Conservation (phyloP, 768 basidiomycete species). For the Russula earlei region DNA sequence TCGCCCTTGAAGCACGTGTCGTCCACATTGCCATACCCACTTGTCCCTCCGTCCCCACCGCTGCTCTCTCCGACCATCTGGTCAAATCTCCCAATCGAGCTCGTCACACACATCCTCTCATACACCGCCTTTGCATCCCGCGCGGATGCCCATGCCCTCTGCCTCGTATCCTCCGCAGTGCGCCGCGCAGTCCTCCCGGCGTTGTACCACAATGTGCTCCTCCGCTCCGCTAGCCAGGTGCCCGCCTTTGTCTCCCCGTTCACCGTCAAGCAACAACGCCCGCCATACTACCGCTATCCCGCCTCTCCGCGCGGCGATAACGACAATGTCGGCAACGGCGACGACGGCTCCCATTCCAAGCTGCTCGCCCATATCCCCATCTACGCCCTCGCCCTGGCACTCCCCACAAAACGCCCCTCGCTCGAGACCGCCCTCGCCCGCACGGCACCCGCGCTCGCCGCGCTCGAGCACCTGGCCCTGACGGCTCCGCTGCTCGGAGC, state of each 20-base stretch:
- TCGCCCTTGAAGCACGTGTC: slow-evolving; percentile 10
- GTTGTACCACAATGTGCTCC: slow-evolving; percentile 17
- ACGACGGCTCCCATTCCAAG: neutral
- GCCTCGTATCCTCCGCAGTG: slow-evolving; percentile 20
- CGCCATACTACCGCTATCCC: neutral
- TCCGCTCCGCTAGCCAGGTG: slow-evolving; percentile 18
- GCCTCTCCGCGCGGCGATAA: neutral
- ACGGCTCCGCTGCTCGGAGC: slow-evolving; percentile 19
- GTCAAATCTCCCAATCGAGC: slow-evolving; percentile 16
- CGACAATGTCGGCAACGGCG: neutral
- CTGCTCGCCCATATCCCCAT: slow-evolving; percentile 6
- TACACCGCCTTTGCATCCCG: slow-evolving; percentile 17
- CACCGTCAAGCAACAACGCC: neutral
- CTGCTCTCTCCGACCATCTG: slow-evolving; percentile 1
- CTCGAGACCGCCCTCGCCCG: slow-evolving; percentile 14
- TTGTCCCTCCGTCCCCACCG: neutral
- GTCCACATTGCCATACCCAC: neutral
- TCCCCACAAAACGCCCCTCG: slow-evolving; percentile 17
- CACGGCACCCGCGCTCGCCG: slow-evolving; percentile 11
- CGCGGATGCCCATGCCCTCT: slow-evolving; percentile 13
- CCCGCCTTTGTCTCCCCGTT: slow-evolving; percentile 18
- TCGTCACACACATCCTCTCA: slow-evolving; percentile 15
- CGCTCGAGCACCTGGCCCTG: slow-evolving; percentile 13
- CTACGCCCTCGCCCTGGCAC: slow-evolving; percentile 17
- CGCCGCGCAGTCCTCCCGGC: slow-evolving; percentile 19